Percentiles rank a stretch among this genome's conserved stretches.
These are phyloP conservation scores for Symbiotaphrina buchneri DNA, from an alignment of 495 filamentous ascomycete genomes.

Conservation along the genomic window DNA sequence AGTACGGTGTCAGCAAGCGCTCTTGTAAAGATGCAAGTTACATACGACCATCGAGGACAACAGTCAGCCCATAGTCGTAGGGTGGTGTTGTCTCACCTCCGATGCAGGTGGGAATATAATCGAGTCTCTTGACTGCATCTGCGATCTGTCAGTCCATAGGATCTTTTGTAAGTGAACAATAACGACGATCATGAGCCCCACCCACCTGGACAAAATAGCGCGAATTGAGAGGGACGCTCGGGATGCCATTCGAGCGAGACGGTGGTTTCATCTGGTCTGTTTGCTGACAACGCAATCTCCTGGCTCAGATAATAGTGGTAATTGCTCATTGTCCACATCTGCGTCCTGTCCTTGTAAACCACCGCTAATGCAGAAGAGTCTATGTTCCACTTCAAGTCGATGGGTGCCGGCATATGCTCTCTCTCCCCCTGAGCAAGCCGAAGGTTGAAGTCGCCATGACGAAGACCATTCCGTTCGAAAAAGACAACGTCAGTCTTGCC, in stretches of 20 bases:
- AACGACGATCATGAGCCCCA: background rate
- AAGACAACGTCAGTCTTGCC: conserved; percentile 69
- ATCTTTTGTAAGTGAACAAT: background rate
- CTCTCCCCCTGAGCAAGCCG: conserved; percentile 35
- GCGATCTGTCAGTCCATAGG: conserved; percentile 4
- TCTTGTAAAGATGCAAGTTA: conserved; percentile 3
- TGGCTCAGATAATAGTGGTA: conserved; percentile 99
- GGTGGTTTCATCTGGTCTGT: conserved; percentile 1
- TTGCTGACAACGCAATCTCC: conserved; percentile 23
- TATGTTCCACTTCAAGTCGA: conserved; percentile 63
- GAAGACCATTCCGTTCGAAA: conserved; percentile 87
- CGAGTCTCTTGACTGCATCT: conserved; percentile 19
- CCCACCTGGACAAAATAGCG: conserved; percentile 22
- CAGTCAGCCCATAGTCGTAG: conserved; percentile 58
- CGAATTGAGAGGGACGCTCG: conserved; percentile 50
- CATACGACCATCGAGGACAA: conserved; percentile 69
- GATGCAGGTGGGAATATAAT: conserved; percentile 45
- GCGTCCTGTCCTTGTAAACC: conserved; percentile 45
- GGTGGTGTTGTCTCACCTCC: conserved; percentile 46
- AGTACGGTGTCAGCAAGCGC: conserved; percentile 6
- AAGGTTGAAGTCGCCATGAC: conserved; percentile 78
- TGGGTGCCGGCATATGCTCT: conserved; percentile 26
- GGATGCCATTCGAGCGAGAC: conserved; percentile 50
- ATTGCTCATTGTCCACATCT: conserved; percentile 94
- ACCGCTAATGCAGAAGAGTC: conserved; percentile 85